These are phyloP conservation scores for Fusarium fracticaudum DNA, from an alignment of 2,329 filamentous ascomycete species.

Conservation along the genomic window DNA sequence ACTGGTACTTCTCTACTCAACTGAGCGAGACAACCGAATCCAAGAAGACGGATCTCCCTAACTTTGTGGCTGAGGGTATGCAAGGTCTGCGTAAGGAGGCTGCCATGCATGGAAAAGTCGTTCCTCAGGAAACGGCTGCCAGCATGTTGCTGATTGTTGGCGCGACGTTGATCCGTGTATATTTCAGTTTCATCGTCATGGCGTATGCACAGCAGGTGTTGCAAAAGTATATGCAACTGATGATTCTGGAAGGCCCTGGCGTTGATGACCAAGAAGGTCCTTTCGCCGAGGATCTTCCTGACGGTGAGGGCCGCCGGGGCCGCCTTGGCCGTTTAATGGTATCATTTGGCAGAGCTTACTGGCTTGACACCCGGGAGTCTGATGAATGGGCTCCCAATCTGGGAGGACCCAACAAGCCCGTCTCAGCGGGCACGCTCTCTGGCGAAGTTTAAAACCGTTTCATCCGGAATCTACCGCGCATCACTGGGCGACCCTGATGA, in stretches of 20 bases:
- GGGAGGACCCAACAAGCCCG: constrained; percentile 66
- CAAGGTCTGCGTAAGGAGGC: constrained; percentile 48
- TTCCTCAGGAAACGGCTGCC: constrained; percentile 70
- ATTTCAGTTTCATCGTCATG: constrained; percentile 86
- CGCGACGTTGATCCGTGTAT: constrained; percentile 80
- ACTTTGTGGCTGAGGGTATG: constrained; percentile 47
- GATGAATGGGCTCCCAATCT: constrained; percentile 75
- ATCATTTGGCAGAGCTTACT: constrained; percentile 77
- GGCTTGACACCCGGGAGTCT: constrained; percentile 76
- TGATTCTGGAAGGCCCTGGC: constrained; percentile 59
- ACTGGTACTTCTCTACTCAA: constrained; percentile 82
- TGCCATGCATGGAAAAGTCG: constrained; percentile 47
- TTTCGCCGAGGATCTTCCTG: constrained; percentile 75
- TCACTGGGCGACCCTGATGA: neutral
- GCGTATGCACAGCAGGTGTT: constrained; percentile 83
- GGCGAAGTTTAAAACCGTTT: constrained; percentile 43
- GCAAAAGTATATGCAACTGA: constrained; percentile 66
- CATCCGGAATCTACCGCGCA: constrained; percentile 11
- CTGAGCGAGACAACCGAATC: constrained; percentile 52
- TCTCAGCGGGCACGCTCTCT: constrained; percentile 48
- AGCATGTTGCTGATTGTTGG: constrained; percentile 80
- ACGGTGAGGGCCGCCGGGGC: constrained; percentile 82
- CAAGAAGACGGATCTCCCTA: constrained; percentile 36
- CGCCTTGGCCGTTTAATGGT: constrained; percentile 83
- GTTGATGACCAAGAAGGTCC: constrained; percentile 66